These are phyloP conservation scores for Salix suchowensis DNA, from an alignment of 345 rosid species.

Conservation along the genomic window DNA sequence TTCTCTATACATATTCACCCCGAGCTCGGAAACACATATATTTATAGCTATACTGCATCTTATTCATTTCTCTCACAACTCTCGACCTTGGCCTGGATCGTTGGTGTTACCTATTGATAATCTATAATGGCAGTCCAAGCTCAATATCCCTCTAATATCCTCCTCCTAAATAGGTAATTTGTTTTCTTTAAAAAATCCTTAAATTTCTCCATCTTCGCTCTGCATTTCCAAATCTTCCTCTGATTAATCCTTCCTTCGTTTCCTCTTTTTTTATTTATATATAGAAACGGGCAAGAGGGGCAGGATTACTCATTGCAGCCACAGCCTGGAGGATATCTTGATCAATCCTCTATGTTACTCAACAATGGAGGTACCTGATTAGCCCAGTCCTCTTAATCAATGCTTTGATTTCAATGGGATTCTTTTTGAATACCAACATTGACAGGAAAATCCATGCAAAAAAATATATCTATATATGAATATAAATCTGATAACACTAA, in stretches of 20 bases:
- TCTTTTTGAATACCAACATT: neutral
- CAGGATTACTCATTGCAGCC: conserved; percentile 53
- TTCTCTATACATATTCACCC: neutral
- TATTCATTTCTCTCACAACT: neutral
- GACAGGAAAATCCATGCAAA: neutral
- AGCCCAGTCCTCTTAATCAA: neutral
- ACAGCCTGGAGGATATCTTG: conserved; percentile 46
- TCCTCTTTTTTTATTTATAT: neutral
- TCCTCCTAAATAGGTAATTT: conserved; percentile 62
- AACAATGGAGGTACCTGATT: conserved; percentile 27
- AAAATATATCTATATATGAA: neutral
- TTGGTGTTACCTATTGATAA: neutral
- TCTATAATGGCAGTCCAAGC: conserved; percentile 80
- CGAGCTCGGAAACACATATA: neutral
- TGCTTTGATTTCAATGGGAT: neutral
- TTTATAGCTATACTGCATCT: neutral
- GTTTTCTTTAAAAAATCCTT: neutral
- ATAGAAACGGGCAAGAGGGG: conserved; percentile 68
- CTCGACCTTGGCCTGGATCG: neutral
- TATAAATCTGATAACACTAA: neutral
- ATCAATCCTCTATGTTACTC: conserved; percentile 50
- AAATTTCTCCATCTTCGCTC: neutral
- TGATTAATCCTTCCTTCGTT: neutral
- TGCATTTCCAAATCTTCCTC: neutral
- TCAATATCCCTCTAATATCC: conserved; percentile 76